A percentile compares a stretch with the other conserved stretches of the same genome.
phyloP scores from a whole-genome alignment of 495 filamentous ascomycete genomes.

The Annulohypoxylon moriforme region DNA sequence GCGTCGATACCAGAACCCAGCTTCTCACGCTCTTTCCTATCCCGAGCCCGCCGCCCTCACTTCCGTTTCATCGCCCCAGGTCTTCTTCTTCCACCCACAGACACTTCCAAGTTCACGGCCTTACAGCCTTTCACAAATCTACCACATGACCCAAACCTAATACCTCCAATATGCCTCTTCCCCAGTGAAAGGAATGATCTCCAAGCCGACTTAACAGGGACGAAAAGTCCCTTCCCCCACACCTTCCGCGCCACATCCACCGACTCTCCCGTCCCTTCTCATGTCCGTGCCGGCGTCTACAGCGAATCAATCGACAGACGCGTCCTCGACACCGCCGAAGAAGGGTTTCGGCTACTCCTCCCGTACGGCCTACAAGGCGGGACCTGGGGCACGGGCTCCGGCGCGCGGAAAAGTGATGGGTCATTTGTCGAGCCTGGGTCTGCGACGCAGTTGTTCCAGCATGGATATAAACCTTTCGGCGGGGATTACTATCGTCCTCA shows the following conservation, averaged over 20 bases:
- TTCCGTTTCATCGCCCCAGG: conserved; percentile 54
- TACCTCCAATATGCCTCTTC: conserved; percentile 45
- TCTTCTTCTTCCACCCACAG: conserved; percentile 46
- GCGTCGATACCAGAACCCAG: conserved; percentile 47
- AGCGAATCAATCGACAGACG: conserved; percentile 28
- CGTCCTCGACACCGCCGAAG: conserved; percentile 34
- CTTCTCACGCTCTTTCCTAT: conserved; percentile 51
- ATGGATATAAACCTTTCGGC: conserved; percentile 54
- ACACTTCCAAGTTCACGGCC: conserved; percentile 40
- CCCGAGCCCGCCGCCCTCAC: conserved; percentile 47
- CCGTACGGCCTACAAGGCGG: conserved; percentile 35
- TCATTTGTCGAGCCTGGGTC: conserved; percentile 33
- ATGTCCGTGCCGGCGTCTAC: conserved; percentile 37
- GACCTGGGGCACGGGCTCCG: conserved; percentile 4
- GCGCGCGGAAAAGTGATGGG: conserved; percentile 52
- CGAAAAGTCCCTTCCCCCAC: conserved; percentile 31
- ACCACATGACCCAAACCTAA: conserved; percentile 23
- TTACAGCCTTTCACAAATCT: conserved; percentile 43
- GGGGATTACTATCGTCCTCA: conserved; percentile 50
- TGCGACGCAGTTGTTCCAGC: conserved; percentile 53
- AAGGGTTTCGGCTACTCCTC: conserved; percentile 43
- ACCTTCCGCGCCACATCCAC: conserved; percentile 31
- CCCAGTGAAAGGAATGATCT: conserved; percentile 35
- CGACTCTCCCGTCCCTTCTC: conserved; percentile 23
- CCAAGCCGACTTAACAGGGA: conserved; percentile 38